Conservation (phyloP, 2,329 filamentous ascomycete genomes). For the Fusarium sp. region DNA sequence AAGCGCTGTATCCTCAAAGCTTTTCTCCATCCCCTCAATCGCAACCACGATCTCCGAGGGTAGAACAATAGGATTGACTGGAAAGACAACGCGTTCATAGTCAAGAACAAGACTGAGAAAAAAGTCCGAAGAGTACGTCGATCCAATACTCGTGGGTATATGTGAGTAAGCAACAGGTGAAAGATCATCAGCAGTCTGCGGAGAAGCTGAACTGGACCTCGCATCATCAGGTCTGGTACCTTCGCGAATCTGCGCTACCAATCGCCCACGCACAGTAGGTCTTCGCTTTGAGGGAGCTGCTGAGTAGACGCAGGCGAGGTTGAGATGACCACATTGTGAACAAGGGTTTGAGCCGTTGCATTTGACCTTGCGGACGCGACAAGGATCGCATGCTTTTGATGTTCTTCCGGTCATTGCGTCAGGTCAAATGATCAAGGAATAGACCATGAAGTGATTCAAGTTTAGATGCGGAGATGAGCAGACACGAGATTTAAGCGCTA, state of each 20-base stretch:
- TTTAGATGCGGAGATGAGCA: not conserved
- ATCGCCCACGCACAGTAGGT: conserved; percentile 49
- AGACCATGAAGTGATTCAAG: not conserved
- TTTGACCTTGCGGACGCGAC: conserved; percentile 53
- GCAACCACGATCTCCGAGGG: conserved; percentile 46
- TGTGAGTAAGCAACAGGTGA: conserved; percentile 1
- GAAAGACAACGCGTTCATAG: conserved; percentile 52
- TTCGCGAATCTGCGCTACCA: conserved; percentile 51
- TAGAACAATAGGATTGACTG: conserved; percentile 50
- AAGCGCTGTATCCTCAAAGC: conserved; percentile 50
- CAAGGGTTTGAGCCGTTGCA: conserved; percentile 50
- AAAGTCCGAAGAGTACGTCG: conserved; percentile 45
- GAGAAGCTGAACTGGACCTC: conserved; percentile 24
- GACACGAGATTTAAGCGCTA: conserved; percentile 3
- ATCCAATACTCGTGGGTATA: conserved; percentile 11
- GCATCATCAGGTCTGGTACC: conserved; percentile 31
- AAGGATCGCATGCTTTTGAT: conserved; percentile 52
- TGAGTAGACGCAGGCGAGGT: conserved; percentile 50
- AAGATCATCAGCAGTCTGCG: conserved; percentile 8
- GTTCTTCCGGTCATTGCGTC: conserved; percentile 18
- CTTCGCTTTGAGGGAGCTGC: conserved; percentile 49
- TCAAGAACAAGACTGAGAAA: conserved; percentile 49
- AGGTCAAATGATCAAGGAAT: not conserved
- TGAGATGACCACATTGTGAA: conserved; percentile 51
- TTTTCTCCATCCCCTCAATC: conserved; percentile 49